Conservation (phyloP, 768 basidiomycete species). For the Suillus brevipes region DNA sequence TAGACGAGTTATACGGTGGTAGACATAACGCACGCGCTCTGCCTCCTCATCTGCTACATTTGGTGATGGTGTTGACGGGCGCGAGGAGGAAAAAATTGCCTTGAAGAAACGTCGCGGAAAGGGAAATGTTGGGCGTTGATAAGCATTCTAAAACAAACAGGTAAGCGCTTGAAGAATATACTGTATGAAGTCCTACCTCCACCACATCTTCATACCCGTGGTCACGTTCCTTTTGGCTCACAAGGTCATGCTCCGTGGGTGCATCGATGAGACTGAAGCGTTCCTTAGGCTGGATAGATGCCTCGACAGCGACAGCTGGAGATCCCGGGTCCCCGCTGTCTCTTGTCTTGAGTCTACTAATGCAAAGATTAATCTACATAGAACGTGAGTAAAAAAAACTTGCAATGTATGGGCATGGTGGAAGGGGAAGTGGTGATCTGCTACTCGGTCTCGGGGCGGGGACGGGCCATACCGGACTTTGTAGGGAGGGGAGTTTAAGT, state of each 20-base stretch:
- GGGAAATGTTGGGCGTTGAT: constrained; percentile 61
- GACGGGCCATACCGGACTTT: too few relatives aligned
- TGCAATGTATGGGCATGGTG: too few relatives aligned
- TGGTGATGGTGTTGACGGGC: constrained; percentile 28
- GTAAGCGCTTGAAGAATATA: constrained; percentile 7
- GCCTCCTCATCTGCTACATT: constrained; percentile 17
- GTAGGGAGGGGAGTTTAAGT: too few relatives aligned
- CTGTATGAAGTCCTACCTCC: constrained; percentile 53
- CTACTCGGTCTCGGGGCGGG: too few relatives aligned
- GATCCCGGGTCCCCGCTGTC: constrained; percentile 45
- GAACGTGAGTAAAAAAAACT: too few relatives aligned
- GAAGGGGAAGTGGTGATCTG: too few relatives aligned
- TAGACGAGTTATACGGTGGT: constrained; percentile 79
- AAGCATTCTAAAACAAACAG: constrained; percentile 54
- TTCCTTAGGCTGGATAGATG: too few relatives aligned
- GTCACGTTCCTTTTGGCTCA: constrained; percentile 69
- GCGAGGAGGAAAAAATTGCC: constrained; percentile 45
- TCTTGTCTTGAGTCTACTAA: constrained; percentile 52
- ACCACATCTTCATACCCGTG: constrained; percentile 85
- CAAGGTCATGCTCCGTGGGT: constrained; percentile 60
- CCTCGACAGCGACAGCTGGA: too few relatives aligned
- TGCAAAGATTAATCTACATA: constrained; percentile 25
- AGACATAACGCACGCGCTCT: constrained; percentile 41
- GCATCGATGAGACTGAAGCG: constrained; percentile 51
- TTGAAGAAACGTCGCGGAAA: constrained; percentile 69